A percentile compares a stretch with the other conserved stretches of the same genome.
These are phyloP conservation scores for Kokia cookei DNA, from an alignment of 441 rosid genomes.

Conservation along the genomic window DNA sequence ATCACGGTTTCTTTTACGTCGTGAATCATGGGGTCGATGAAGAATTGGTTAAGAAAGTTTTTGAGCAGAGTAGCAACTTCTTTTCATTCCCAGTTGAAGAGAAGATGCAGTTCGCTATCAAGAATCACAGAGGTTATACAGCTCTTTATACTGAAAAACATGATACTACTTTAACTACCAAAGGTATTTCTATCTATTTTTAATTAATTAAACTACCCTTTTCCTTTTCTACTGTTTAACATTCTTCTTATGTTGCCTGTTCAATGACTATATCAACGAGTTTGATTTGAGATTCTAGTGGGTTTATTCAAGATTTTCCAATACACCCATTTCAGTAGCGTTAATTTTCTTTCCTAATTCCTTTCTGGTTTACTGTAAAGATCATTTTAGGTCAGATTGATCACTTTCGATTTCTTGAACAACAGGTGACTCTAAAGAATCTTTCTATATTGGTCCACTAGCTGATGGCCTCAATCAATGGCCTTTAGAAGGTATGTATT, in stretches of 20 bases:
- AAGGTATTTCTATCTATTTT: background rate
- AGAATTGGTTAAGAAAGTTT: conserved; percentile 30
- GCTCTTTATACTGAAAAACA: conserved; percentile 55
- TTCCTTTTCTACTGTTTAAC: background rate
- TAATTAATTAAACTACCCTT: background rate
- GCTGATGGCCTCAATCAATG: background rate
- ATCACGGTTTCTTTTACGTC: conserved; percentile 77
- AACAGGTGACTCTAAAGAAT: background rate
- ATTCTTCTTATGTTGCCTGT: background rate
- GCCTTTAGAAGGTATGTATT: background rate
- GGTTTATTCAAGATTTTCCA: background rate
- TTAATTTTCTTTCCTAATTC: background rate
- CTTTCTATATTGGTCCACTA: background rate
- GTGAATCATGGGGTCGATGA: conserved; percentile 71
- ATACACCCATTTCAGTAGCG: background rate
- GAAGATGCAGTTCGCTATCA: conserved; percentile 46
- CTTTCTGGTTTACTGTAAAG: background rate
- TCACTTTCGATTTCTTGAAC: background rate
- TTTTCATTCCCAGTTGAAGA: conserved; percentile 55
- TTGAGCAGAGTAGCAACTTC: conserved; percentile 49
- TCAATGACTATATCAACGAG: background rate
- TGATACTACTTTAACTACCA: conserved; percentile 19
- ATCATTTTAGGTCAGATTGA: background rate
- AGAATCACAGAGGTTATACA: conserved; percentile 57
- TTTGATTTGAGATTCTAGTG: background rate